Evolutionary conservation across 2,329 filamentous ascomycete genomes (phyloP).

Genomic region (Truncatella angustata): DNA sequence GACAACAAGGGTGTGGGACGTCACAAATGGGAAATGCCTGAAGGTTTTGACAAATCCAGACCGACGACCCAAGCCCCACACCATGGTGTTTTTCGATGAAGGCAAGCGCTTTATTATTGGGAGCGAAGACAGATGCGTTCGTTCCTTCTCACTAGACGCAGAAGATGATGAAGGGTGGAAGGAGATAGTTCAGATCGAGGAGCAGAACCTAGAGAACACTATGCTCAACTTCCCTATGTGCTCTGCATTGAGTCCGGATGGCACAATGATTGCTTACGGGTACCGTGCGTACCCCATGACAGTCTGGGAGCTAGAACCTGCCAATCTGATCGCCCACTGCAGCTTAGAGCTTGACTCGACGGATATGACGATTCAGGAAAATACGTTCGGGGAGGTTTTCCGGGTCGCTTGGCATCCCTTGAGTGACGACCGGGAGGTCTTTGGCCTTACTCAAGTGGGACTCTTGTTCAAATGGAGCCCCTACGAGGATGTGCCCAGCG

Average conservation of each 20-base stretch:
- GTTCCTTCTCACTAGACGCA: too few species aligned
- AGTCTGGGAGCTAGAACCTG: slow-evolving; percentile 26
- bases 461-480: slow-evolving; percentile 35
- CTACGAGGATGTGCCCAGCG: slow-evolving; percentile 25
- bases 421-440: slow-evolving; percentile 22
- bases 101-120: slow-evolving; percentile 19
- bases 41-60: slow-evolving; percentile 18
- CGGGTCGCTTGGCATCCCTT: slow-evolving; percentile 28
- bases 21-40: slow-evolving; percentile 22
- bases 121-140: slow-evolving; percentile 23
- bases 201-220: slow-evolving; percentile 20
- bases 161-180: too few species aligned
- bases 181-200: too few species aligned
- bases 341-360: slow-evolving; percentile 18
- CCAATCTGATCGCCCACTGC: slow-evolving; percentile 26
- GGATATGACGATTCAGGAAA: too few species aligned
- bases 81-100: slow-evolving; percentile 20
- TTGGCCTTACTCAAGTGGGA: slow-evolving; percentile 31
- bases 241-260: slow-evolving; percentile 27
- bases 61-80: slow-evolving; percentile 21
- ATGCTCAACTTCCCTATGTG: slow-evolving; percentile 23
- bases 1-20: slow-evolving; percentile 25
- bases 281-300: slow-evolving; percentile 29
- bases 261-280: slow-evolving; percentile 24
- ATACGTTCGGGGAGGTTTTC: slow-evolving; percentile 20